These are phyloP conservation scores for Thymus mandschuricus DNA, from an alignment of 257 asterid species.

Conservation along the genomic window DNA sequence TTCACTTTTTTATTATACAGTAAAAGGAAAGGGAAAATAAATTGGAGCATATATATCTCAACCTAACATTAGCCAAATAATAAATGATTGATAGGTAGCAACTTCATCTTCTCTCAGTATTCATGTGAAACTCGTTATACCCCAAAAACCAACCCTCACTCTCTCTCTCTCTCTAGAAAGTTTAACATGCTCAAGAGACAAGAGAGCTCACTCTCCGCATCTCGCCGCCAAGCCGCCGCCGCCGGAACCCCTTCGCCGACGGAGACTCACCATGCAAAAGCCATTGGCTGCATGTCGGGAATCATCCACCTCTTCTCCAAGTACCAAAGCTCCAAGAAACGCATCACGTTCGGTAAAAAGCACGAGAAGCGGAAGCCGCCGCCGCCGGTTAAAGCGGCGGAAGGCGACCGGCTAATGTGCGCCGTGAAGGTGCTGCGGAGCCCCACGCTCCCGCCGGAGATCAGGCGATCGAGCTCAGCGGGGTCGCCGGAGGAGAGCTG, in stretches of 20 bases:
- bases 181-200: slow-evolving; percentile 65
- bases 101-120: slow-evolving; percentile 35
- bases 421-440: slow-evolving; percentile 52
- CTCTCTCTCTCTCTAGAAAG: not conserved
- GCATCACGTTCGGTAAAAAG: slow-evolving; percentile 69
- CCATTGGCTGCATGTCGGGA: slow-evolving; percentile 89
- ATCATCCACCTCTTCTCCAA: slow-evolving; percentile 69
- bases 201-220: slow-evolving; percentile 74
- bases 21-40: not conserved
- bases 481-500: slow-evolving; percentile 38
- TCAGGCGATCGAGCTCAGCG: slow-evolving; percentile 39
- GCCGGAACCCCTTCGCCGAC: slow-evolving; percentile 56
- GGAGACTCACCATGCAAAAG: slow-evolving; percentile 55
- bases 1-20: too few relatives aligned
- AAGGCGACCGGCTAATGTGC: slow-evolving; percentile 23
- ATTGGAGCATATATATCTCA: not conserved
- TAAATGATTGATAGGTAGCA: slow-evolving; percentile 25
- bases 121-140: slow-evolving; percentile 41
- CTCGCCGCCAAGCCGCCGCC: slow-evolving; percentile 55
- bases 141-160: slow-evolving; percentile 22
- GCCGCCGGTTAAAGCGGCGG: slow-evolving; percentile 11
- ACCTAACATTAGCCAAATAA: slow-evolving; percentile 22
- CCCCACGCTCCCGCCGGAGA: slow-evolving; percentile 64
- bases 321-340: slow-evolving; percentile 60
- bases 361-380: slow-evolving; percentile 40